Percentiles rank a stretch among this genome's conserved stretches.
These are phyloP conservation scores for Candida qinlingensis DNA, from an alignment of 805 yeast genomes.

Conservation along the genomic window DNA sequence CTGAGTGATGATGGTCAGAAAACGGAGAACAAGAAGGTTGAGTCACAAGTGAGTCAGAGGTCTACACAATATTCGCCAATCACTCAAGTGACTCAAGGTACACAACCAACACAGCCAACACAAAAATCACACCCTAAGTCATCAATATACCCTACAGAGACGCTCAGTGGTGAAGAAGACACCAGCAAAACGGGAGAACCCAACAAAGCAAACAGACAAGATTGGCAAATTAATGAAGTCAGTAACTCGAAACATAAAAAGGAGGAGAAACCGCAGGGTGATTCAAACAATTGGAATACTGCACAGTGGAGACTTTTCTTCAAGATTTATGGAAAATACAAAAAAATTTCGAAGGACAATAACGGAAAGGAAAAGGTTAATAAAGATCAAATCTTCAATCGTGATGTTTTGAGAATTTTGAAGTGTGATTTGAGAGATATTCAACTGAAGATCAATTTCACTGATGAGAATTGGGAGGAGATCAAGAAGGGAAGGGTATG, in stretches of 20 bases:
- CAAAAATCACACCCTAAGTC: too few relatives aligned
- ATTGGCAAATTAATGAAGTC: neutral
- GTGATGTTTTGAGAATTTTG: slow-evolving; percentile 8
- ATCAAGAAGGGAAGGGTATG: neutral
- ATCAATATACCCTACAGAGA: too few relatives aligned
- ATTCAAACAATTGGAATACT: slow-evolving; percentile 8
- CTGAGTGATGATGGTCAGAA: neutral
- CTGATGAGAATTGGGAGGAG: slow-evolving; percentile 7
- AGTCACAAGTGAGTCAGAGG: too few relatives aligned
- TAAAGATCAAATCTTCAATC: slow-evolving; percentile 14
- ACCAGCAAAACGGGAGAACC: too few relatives aligned
- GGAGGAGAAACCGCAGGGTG: neutral
- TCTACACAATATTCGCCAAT: too few relatives aligned
- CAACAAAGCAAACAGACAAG: too few relatives aligned
- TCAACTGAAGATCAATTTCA: slow-evolving; percentile 16
- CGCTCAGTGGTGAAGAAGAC: too few relatives aligned
- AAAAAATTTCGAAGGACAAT: neutral
- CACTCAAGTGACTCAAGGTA: too few relatives aligned
- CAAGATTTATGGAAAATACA: slow-evolving; percentile 7
- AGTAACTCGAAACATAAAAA: neutral
- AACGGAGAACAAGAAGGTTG: too few relatives aligned
- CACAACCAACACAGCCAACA: too few relatives aligned
- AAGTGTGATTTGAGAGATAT: slow-evolving; percentile 20
- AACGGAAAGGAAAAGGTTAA: neutral
- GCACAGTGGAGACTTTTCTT: slow-evolving; percentile 20